phyloP scores from a whole-genome alignment of 2,329 filamentous ascomycete genomes.

The Aspergillus sp. region DNA sequence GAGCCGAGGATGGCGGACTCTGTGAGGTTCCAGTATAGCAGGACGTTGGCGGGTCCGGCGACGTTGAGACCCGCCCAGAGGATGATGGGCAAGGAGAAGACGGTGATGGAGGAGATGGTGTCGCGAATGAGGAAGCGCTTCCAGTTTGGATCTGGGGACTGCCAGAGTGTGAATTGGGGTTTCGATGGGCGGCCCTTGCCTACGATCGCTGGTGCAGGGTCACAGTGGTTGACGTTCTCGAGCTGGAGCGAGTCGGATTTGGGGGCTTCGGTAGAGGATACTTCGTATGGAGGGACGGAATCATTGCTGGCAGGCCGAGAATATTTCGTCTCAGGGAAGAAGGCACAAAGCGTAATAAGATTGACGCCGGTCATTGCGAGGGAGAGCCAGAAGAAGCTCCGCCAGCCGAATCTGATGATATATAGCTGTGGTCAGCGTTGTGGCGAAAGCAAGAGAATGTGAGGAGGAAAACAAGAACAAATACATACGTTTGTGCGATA shows the following conservation, averaged over 20 bases:
- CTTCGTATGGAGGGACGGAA: not conserved
- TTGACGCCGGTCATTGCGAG: slow-evolving; percentile 8
- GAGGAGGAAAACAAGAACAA: too few species aligned
- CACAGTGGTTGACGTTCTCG: not conserved
- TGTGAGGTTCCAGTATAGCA: slow-evolving; percentile 16
- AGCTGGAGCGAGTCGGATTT: not conserved
- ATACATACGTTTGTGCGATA: slow-evolving; percentile 12
- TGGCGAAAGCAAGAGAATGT: too few species aligned
- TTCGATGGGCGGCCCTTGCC: slow-evolving; percentile 2
- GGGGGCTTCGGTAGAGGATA: not conserved
- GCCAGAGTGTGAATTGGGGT: slow-evolving; percentile 5
- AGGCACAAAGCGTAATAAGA: not conserved
- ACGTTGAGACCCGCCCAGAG: slow-evolving; percentile 2
- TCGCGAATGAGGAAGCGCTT: slow-evolving; percentile 11
- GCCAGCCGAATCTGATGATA: slow-evolving; percentile 10
- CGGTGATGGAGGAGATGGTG: not conserved
- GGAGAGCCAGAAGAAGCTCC: slow-evolving; percentile 19
- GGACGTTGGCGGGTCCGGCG: slow-evolving; percentile 5
- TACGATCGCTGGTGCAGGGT: not conserved
- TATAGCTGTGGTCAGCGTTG: not conserved
- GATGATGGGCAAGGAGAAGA: slow-evolving; percentile 10
- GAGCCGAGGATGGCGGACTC: slow-evolving; percentile 5
- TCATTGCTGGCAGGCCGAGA: not conserved
- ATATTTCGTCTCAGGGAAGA: slow-evolving; percentile 14
- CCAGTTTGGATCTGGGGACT: not conserved